phyloP scores from a whole-genome alignment of 2,329 filamentous ascomycete genomes.

The Beauveria scarabaeidicola region DNA sequence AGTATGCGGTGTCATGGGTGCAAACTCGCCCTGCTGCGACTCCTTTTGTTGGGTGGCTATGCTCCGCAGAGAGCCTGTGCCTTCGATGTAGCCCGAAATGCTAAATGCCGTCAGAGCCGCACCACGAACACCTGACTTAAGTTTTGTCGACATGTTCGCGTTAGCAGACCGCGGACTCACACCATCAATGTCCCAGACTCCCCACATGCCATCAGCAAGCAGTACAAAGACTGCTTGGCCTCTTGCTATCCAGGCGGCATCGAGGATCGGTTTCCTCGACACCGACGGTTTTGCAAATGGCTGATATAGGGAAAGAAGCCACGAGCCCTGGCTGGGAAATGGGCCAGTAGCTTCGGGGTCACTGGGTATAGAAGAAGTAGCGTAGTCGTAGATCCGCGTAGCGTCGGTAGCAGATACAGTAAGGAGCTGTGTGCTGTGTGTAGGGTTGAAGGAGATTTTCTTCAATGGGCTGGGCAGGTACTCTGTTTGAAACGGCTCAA shows the following conservation, averaged over 20 bases:
- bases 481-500: slow-evolving; percentile 51
- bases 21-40: slow-evolving; percentile 41
- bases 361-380: slow-evolving; percentile 40
- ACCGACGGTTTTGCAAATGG: slow-evolving; percentile 42
- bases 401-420: slow-evolving; percentile 46
- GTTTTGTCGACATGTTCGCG: slow-evolving; percentile 39
- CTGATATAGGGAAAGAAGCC: slow-evolving; percentile 54
- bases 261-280: slow-evolving; percentile 51
- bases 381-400: slow-evolving; percentile 55
- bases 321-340: slow-evolving; percentile 51
- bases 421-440: slow-evolving; percentile 49
- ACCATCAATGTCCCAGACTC: slow-evolving; percentile 58
- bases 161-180: slow-evolving; percentile 36
- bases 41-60: slow-evolving; percentile 27
- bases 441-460: slow-evolving; percentile 53
- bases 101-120: slow-evolving; percentile 51
- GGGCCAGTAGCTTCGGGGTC: slow-evolving; percentile 43
- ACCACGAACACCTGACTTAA: slow-evolving; percentile 45
- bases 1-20: slow-evolving; percentile 56
- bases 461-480: slow-evolving; percentile 46
- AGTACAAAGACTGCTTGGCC: slow-evolving; percentile 51
- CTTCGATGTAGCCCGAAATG: slow-evolving; percentile 51
- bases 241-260: slow-evolving; percentile 52
- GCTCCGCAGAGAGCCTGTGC: slow-evolving; percentile 45
- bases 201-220: slow-evolving; percentile 58